A percentile compares a stretch with the other conserved stretches of the same genome.
Evolutionary conservation across 495 filamentous ascomycete species (phyloP).

Genomic region (Podospora fimiseda): DNA sequence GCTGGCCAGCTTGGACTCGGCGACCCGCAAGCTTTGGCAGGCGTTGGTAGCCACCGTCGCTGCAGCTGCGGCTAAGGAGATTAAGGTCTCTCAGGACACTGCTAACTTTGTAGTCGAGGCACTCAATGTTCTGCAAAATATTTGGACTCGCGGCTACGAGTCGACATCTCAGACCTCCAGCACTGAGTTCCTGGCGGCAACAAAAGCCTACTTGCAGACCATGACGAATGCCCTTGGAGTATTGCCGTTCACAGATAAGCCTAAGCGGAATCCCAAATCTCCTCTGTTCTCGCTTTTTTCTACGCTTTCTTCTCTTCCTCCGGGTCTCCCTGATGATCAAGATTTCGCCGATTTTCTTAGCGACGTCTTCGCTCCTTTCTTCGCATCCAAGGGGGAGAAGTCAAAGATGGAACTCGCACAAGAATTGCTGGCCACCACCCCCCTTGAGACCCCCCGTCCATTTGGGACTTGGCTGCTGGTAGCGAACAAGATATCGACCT

Average conservation of each 20-base stretch:
- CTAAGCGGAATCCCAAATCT: constrained; percentile 30
- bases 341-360: constrained; percentile 35
- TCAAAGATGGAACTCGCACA: constrained; percentile 35
- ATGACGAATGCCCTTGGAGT: constrained; percentile 61
- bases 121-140: constrained; percentile 55
- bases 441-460: constrained; percentile 30
- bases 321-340: constrained; percentile 38
- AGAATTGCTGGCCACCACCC: constrained; percentile 34
- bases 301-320: constrained; percentile 37
- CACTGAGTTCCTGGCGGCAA: constrained; percentile 54
- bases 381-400: constrained; percentile 36
- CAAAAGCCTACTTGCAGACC: constrained; percentile 51
- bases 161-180: constrained; percentile 12
- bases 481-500: constrained; percentile 23
- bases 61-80: constrained; percentile 77
- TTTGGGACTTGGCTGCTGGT: constrained; percentile 40
- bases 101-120: constrained; percentile 70
- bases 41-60: constrained; percentile 62
- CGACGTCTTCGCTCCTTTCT: constrained; percentile 40
- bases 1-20: constrained; percentile 36
- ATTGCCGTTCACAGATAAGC: constrained; percentile 72
- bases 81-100: constrained; percentile 79
- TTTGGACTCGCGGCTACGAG: constrained; percentile 50
- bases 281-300: constrained; percentile 47
- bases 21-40: constrained; percentile 58